These are phyloP conservation scores for Phytophthora foliorum DNA, from an alignment of 352 stramenopile genomes.

Conservation along the genomic window DNA sequence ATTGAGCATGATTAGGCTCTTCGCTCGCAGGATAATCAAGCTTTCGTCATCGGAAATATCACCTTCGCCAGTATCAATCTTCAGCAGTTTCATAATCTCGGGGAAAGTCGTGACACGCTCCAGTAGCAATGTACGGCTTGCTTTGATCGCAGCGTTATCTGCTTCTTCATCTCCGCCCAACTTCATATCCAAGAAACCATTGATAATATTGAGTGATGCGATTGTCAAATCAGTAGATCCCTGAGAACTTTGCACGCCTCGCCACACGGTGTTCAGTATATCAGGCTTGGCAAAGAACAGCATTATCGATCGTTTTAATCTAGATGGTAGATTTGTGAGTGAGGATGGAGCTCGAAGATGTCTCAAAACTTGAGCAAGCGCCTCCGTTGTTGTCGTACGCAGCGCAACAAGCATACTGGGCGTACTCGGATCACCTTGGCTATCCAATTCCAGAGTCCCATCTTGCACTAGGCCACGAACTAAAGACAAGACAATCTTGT, in stretches of 20 bases:
- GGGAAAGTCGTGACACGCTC: constrained; percentile 47
- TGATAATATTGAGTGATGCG: constrained; percentile 74
- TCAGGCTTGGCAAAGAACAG: constrained; percentile 49
- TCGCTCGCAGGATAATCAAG: constrained; percentile 57
- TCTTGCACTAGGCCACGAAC: constrained; percentile 42
- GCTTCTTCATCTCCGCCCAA: constrained; percentile 32
- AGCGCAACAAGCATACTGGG: constrained; percentile 26
- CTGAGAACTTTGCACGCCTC: constrained; percentile 32
- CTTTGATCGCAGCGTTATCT: constrained; percentile 41
- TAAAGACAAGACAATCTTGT: constrained; percentile 50
- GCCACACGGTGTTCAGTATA: constrained; percentile 55
- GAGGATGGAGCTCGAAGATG: constrained; percentile 50
- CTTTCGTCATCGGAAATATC: constrained; percentile 6
- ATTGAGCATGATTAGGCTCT: constrained; percentile 71
- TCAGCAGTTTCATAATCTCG: constrained; percentile 30
- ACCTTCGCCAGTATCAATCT: constrained; percentile 5
- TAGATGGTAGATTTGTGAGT: constrained; percentile 27
- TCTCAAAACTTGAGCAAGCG: constrained; percentile 62
- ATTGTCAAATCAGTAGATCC: constrained; percentile 46
- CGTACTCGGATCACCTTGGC: constrained; percentile 10
- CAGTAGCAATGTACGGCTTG: constrained; percentile 45
- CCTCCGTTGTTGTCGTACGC: constrained; percentile 54
- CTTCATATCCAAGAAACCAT: constrained; percentile 66
- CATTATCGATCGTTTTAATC: constrained; percentile 44
- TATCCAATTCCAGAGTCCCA: neutral